phyloP scores from a whole-genome alignment of 192 early-diverging fungal species.

The Gryganskiella cystojenkinii region DNA sequence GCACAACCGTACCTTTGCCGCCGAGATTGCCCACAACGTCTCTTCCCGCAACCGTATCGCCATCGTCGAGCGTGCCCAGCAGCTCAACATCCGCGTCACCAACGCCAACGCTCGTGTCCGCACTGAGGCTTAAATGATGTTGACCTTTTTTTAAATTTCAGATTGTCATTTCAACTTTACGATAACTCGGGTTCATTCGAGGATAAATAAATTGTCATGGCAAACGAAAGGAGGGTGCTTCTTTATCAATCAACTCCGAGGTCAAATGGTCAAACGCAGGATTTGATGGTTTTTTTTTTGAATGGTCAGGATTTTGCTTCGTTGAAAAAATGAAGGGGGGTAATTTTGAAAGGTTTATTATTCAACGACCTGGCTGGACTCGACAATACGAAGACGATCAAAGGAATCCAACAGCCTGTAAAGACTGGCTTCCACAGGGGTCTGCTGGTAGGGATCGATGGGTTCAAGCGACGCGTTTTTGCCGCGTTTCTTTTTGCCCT shows the following conservation, averaged over 20 bases:
- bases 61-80: conserved; percentile 94
- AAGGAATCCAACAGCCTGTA: conserved; percentile 40
- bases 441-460: conserved; percentile 27
- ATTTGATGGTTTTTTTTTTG: neutral
- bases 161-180: conserved; percentile 1
- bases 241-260: neutral
- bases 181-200: too few relatives aligned
- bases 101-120: conserved; percentile 92
- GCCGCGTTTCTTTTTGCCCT: conserved; percentile 10
- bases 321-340: neutral
- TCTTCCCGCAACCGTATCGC: conserved; percentile 92
- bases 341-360: neutral
- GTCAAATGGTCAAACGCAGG: neutral
- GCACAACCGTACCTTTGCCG: conserved; percentile 99
- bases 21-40: conserved; percentile 99
- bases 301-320: neutral
- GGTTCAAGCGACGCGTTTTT: conserved; percentile 8
- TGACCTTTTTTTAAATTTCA: neutral
- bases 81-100: conserved; percentile 96
- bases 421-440: conserved; percentile 33
- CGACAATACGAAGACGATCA: conserved; percentile 45
- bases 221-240: conserved; percentile 25
- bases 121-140: conserved; percentile 73
- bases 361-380: conserved; percentile 6
- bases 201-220: conserved; percentile 15